These are phyloP conservation scores for Xylaria castorea DNA, from an alignment of 495 filamentous ascomycete species.

Conservation along the genomic window DNA sequence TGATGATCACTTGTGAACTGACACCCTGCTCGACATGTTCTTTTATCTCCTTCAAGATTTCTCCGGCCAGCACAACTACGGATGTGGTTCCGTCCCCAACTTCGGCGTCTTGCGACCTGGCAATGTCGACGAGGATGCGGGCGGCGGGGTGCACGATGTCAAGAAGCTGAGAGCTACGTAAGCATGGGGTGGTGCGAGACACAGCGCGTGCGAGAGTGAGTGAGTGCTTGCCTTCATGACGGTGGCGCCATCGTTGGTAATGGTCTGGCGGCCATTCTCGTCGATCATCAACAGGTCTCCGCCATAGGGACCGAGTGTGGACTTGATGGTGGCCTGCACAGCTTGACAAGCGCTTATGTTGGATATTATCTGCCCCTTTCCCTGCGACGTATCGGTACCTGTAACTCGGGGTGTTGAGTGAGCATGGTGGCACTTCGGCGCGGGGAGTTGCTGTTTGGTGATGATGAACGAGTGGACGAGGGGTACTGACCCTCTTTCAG, in stretches of 20 bases:
- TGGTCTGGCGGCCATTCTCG: conserved; percentile 92
- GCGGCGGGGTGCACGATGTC: conserved; percentile 98
- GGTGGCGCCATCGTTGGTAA: conserved; percentile 98
- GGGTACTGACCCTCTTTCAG: conserved; percentile 87
- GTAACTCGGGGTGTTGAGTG: conserved; percentile 30
- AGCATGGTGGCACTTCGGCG: conserved; percentile 15
- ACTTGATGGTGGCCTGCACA: conserved; percentile 95
- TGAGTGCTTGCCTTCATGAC: conserved; percentile 85
- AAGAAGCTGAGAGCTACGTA: conserved; percentile 68
- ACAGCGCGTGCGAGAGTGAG: background rate
- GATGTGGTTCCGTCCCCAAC: conserved; percentile 98
- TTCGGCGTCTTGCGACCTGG: conserved; percentile 97
- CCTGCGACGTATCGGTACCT: conserved; percentile 98
- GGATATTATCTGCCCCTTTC: conserved; percentile 94
- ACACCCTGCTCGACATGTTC: conserved; percentile 96
- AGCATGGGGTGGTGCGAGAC: background rate
- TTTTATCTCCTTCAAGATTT: conserved; percentile 94
- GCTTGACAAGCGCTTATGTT: conserved; percentile 99
- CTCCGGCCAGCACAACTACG: conserved; percentile 92
- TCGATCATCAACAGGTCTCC: conserved; percentile 96
- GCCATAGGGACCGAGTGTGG: conserved; percentile 95
- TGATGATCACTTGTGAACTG: conserved; percentile 96
- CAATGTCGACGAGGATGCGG: conserved; percentile 97
- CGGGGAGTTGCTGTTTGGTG: conserved; percentile 17
- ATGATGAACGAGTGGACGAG: conserved; percentile 29